These are phyloP conservation scores for Oehlia diaphana DNA, from an alignment of 192 early-diverging fungal species.

Conservation along the genomic window DNA sequence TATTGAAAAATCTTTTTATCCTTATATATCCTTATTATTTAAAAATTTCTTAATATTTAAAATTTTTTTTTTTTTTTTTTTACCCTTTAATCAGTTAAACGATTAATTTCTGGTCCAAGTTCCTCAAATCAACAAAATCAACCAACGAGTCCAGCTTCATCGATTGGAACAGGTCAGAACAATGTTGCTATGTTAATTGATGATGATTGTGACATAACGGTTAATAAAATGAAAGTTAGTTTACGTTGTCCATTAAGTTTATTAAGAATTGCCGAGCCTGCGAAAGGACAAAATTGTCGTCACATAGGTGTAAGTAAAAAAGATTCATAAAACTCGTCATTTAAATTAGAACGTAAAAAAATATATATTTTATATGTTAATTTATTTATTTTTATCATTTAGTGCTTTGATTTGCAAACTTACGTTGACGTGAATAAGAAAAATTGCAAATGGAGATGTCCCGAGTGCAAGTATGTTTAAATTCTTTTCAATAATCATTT, in stretches of 20 bases:
- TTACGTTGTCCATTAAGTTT: neutral
- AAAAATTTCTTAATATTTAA: neutral
- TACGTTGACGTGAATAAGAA: neutral
- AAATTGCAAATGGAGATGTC: constrained; percentile 1
- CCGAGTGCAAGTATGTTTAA: neutral
- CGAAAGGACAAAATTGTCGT: constrained; percentile 1
- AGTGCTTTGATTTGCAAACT: constrained; percentile 12
- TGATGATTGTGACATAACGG: neutral
- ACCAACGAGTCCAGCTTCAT: neutral
- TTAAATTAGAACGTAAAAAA: neutral
- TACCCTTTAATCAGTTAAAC: neutral
- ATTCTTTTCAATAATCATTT: too few relatives aligned
- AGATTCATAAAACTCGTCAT: neutral
- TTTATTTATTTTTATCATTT: neutral
- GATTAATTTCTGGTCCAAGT: neutral
- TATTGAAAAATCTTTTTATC: neutral
- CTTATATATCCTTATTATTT: neutral
- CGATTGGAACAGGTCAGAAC: neutral
- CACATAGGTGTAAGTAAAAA: neutral
- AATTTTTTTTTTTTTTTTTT: neutral
- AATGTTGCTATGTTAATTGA: neutral
- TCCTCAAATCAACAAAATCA: neutral
- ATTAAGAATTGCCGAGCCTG: neutral
- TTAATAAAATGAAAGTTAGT: constrained; percentile 8
- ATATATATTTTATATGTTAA: neutral